Conservation (phyloP, 345 rosid species). For the Anastatica hierochuntica region DNA sequence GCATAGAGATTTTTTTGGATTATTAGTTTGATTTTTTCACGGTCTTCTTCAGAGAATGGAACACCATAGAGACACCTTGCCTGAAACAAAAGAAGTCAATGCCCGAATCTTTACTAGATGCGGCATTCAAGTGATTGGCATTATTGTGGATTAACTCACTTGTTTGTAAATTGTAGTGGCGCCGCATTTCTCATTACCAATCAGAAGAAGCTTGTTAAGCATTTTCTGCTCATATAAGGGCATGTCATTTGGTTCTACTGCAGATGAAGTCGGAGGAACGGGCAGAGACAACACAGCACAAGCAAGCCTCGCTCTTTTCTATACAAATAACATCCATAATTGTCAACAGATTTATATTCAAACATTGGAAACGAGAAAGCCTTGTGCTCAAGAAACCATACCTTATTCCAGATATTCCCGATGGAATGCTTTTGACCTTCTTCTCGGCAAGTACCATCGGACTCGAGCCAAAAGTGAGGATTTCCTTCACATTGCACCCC, state of each 20-base stretch:
- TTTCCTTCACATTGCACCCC: slow-evolving; percentile 67
- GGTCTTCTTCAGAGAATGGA: slow-evolving; percentile 77
- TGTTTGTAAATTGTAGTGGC: slow-evolving; percentile 80
- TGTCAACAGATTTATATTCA: not conserved
- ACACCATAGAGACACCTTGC: slow-evolving; percentile 54
- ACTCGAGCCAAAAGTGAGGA: slow-evolving; percentile 53
- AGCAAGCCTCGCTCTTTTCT: slow-evolving; percentile 40
- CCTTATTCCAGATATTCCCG: slow-evolving; percentile 66
- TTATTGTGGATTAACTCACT: slow-evolving; percentile 29
- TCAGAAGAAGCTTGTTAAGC: slow-evolving; percentile 52
- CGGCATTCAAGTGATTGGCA: not conserved
- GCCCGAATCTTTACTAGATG: not conserved
- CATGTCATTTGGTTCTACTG: slow-evolving; percentile 27
- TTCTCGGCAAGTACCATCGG: slow-evolving; percentile 59
- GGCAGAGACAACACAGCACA: slow-evolving; percentile 54
- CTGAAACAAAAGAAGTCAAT: slow-evolving; percentile 35
- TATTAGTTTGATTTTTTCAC: slow-evolving; percentile 48
- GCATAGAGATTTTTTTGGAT: slow-evolving; percentile 69
- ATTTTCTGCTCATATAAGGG: slow-evolving; percentile 22
- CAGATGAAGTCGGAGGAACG: slow-evolving; percentile 32
- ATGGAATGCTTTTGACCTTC: slow-evolving; percentile 53
- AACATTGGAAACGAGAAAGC: slow-evolving; percentile 22
- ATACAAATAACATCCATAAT: not conserved
- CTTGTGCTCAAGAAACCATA: slow-evolving; percentile 62
- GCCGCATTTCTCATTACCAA: slow-evolving; percentile 69